Base-by-base conservation (phyloP, 768 basidiomycete species). In the Serendipita sp. region DNA sequence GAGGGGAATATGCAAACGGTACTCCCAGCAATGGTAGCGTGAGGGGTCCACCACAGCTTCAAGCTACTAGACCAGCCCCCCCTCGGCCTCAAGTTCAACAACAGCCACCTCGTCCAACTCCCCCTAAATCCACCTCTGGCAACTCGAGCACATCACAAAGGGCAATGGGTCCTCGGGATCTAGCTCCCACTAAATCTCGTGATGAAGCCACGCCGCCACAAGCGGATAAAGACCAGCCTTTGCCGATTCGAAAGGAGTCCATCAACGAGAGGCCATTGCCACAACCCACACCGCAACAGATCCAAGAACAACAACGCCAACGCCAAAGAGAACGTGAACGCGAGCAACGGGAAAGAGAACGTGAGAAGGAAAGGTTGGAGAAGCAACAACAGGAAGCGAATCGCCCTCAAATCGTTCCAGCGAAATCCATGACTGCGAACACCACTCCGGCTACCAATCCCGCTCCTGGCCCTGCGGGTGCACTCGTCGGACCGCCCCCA, bases 51-150 rank as follows among this genome's bases (percentile, higher is more conserved):
- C 58, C 63, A 30, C 20, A 60, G 31, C 53, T 78, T 16, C 81
- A 84, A 63, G 75, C 83, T 4, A 78, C 77, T 3, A 77, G 88
- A 13, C 79, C 88, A 3, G 83, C 87, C 0, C 87, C 87, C 22
- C 79, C 85, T 2, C 78, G 86, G 3, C 87, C 88, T 0, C 71
- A 2, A 41, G 41, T 28, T 41, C 63, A 24, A 31, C 61, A 30
- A 24, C 63, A 31, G 60, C 43, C 33, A 33, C 33, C 61, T 45
- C 60, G 17, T 3, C 26, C 33, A 33, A 30, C 41, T 26, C 65
- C 64, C 67, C 81, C 79, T 64, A 82, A 84, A 60, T 81, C 81
- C 13, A 50, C 68, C 13, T 3, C 61, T 20, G 26, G 48, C 42
- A 31, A 28, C 11, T 22, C 30, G 17, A 42, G 20, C n/a, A 33